Conservation (phyloP, 192 early-diverging fungal genomes). For the Rhizophagus clarus region DNA sequence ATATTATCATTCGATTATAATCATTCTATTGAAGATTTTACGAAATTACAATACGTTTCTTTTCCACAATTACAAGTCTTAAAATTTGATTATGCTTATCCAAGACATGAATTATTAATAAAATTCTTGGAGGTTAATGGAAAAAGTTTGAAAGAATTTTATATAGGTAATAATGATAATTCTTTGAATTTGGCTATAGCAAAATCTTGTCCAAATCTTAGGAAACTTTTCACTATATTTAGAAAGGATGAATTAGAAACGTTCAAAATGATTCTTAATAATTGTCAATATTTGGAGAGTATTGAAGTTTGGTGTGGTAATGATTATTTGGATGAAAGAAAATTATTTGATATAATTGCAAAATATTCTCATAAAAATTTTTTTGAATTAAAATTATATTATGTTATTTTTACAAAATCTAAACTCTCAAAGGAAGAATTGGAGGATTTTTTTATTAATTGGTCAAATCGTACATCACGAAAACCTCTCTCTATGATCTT, state of each 20-base stretch:
- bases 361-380: neutral
- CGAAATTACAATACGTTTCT: neutral
- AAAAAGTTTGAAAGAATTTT: neutral
- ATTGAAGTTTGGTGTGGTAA: neutral
- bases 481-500: too few relatives aligned
- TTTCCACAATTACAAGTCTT: neutral
- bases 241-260: neutral
- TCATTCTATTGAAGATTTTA: neutral
- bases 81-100: neutral
- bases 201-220: neutral
- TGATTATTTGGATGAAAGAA: neutral
- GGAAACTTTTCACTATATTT: neutral
- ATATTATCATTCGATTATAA: neutral
- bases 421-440: neutral
- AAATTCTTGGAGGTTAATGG: neutral
- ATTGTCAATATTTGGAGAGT: neutral
- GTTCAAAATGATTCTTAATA: neutral
- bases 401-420: neutral
- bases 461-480: too few relatives aligned
- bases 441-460: too few relatives aligned
- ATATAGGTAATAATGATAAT: neutral
- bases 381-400: neutral
- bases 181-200: neutral
- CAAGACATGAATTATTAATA: neutral
- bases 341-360: neutral